These are phyloP conservation scores for Dothideomycetes sp. DNA, from an alignment of 2,329 filamentous ascomycete genomes.

Conservation along the genomic window DNA sequence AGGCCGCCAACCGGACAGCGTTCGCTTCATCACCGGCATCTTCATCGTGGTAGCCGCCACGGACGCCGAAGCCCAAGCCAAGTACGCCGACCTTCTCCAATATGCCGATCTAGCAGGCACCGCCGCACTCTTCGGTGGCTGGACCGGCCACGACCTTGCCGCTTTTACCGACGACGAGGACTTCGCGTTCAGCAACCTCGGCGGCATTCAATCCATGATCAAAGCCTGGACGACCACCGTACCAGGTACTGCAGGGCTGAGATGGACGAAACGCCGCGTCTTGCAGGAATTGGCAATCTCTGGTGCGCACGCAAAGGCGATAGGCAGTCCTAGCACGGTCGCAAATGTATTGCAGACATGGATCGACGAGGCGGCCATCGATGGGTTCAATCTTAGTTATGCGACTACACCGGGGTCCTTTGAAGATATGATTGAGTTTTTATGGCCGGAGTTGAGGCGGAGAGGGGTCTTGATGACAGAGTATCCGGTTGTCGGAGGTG, in stretches of 20 bases:
- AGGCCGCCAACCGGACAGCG: constrained; percentile 47
- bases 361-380: constrained; percentile 58
- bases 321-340: constrained; percentile 54
- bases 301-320: constrained; percentile 52
- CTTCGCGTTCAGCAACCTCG: constrained; percentile 47
- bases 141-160: constrained; percentile 57
- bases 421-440: constrained; percentile 51
- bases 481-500: constrained; percentile 13
- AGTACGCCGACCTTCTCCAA: constrained; percentile 49
- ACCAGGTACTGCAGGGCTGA: constrained; percentile 42
- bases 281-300: constrained; percentile 58
- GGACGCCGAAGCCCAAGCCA: constrained; percentile 53
- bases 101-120: constrained; percentile 57
- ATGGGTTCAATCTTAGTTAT: constrained; percentile 66
- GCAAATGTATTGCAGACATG: constrained; percentile 58
- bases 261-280: constrained; percentile 63
- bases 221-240: constrained; percentile 46
- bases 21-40: constrained; percentile 59
- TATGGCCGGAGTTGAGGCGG: constrained; percentile 25
- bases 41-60: constrained; percentile 55
- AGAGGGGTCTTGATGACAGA: constrained; percentile 23
- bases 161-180: constrained; percentile 54
- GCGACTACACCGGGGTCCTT: constrained; percentile 56
- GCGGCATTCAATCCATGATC: constrained; percentile 47
- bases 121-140: constrained; percentile 61